Evolutionary conservation across 139 green algal genomes (phyloP), one percentile per base, ranked within the genome.

Genomic region (Gonium pectorale): DNA sequence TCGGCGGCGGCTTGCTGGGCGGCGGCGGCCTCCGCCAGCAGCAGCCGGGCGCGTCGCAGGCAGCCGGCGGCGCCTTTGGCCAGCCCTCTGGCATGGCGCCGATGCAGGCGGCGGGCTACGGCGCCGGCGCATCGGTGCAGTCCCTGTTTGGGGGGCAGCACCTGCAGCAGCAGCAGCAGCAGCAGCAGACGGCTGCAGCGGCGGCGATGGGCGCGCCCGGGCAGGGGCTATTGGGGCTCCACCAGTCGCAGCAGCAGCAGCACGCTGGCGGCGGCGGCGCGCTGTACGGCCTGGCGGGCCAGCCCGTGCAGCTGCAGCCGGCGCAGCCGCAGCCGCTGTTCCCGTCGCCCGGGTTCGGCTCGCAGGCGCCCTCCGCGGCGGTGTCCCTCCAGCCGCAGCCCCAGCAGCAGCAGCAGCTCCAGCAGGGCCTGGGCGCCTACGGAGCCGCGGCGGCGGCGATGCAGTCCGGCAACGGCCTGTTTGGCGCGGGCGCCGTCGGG

Each of bases 251-350:
- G 11, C 67, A 38, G 38, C 40, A 35, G 40, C n/a, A 24, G 41
- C 8, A 54, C 17, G 40, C 3, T 15, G 46, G 67, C 40, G 29
- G 41, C 38, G 41, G 67, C 26, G 33, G 43, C 69, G 71, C 33
- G 3, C 11, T 67, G 33, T 67, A 80, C 44, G 33, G 51, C 24
- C 7, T 63, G 15, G 35, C 21, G 38, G 29, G 35, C 31, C 72
- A 67, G 54, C 41, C 31, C 26, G 51, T 67, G 24, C 72, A 80
- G 52, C 52, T 80, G 35, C 72, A 80, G 54, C 72, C 72, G 24
- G 22, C 29, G 31, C 72, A 67, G 49, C 35, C 33, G 72, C 72
- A 80, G 72, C 5, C 70, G 19, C 29, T 66, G 8, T 79, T 79
- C 33, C 19, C 29, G n/a, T 15, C 46, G 13, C 46, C 11, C 13